Conservation (phyloP, 768 basidiomycete genomes). For the Tylopilus felleus region DNA sequence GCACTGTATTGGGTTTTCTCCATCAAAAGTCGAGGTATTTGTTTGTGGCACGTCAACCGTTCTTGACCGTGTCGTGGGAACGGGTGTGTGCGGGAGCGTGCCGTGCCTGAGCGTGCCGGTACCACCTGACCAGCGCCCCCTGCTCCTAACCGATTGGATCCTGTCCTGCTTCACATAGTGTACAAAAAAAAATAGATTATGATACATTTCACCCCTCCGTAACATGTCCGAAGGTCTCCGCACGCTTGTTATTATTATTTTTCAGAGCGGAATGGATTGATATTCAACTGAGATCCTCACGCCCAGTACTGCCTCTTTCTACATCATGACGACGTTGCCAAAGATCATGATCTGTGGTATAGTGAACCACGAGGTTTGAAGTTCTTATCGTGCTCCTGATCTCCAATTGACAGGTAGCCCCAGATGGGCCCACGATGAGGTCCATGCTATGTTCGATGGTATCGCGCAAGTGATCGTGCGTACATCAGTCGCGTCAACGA, state of each 20-base stretch:
- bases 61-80: no score
- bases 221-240: no score
- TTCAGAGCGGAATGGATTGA: neutral
- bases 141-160: no score
- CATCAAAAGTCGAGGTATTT: no score
- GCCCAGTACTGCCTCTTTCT: neutral
- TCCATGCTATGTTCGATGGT: constrained; percentile 54
- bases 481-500: neutral
- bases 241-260: neutral
- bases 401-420: constrained; percentile 46
- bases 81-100: no score
- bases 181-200: no score
- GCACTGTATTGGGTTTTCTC: no score
- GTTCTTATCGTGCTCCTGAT: neutral
- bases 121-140: no score
- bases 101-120: no score
- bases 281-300: neutral
- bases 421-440: constrained; percentile 76
- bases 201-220: no score
- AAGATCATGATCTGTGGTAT: constrained; percentile 32
- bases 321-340: constrained; percentile 9
- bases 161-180: no score
- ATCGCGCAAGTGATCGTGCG: constrained; percentile 77
- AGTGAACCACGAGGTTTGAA: neutral
- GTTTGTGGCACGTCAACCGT: no score